Conservation (phyloP, 2,329 filamentous ascomycete species). For the Trichoderma simmonsii region DNA sequence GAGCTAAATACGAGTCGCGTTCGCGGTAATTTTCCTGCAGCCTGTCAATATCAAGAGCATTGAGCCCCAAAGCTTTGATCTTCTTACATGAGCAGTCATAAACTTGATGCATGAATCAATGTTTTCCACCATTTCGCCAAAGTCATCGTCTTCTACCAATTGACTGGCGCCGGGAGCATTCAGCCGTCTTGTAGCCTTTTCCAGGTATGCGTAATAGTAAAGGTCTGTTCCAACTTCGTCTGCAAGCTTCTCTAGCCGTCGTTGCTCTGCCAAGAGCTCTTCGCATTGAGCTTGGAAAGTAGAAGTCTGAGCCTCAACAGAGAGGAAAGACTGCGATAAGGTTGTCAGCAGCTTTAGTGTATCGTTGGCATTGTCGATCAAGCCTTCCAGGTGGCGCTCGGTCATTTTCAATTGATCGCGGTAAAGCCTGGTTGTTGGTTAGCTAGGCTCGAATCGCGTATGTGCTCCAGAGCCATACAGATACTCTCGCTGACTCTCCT, state of each 20-base stretch:
- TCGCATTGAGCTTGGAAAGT: constrained; percentile 92
- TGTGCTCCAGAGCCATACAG: constrained; percentile 50
- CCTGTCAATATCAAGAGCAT: neutral
- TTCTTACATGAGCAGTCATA: constrained; percentile 77
- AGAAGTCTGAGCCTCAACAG: constrained; percentile 87
- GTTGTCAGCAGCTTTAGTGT: constrained; percentile 73
- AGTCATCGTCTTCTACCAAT: constrained; percentile 78
- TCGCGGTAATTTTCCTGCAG: constrained; percentile 75
- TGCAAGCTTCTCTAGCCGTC: constrained; percentile 71
- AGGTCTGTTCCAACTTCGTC: constrained; percentile 84
- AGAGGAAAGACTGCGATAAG: constrained; percentile 80
- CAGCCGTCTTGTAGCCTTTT: constrained; percentile 82
- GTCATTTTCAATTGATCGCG: constrained; percentile 77
- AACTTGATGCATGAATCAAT: constrained; percentile 90
- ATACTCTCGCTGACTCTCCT: constrained; percentile 83
- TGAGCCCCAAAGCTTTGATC: neutral
- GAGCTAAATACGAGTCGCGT: constrained; percentile 79
- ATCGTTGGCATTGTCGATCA: constrained; percentile 73
- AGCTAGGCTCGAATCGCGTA: constrained; percentile 23
- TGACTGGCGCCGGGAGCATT: constrained; percentile 89
- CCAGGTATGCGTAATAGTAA: constrained; percentile 92
- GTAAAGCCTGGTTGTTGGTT: constrained; percentile 57
- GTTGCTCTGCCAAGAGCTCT: constrained; percentile 78
- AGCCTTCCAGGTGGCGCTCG: constrained; percentile 73
- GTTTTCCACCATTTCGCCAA: constrained; percentile 82